Evolutionary conservation across 176 grass and related monocot species (phyloP).

Genomic region (Dendrocalamus sinicus): DNA sequence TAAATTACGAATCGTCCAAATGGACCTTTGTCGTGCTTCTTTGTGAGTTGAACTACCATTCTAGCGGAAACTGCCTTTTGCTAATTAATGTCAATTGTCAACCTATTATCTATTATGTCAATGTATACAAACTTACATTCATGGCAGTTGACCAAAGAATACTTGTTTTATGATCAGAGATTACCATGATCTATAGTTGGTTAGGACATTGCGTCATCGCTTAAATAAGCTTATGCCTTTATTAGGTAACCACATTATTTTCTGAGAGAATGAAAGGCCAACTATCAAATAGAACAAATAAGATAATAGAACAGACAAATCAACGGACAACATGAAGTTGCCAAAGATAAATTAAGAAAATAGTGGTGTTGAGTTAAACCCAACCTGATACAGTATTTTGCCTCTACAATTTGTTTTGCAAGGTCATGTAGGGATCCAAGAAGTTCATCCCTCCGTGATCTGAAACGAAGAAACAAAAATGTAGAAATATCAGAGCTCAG

Average conservation of each 20-base stretch:
- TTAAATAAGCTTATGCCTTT: slow-evolving; percentile 18
- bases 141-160: slow-evolving; percentile 28
- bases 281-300: slow-evolving; percentile 35
- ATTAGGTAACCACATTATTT: slow-evolving; percentile 17
- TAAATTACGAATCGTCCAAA: slow-evolving; percentile 34
- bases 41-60: slow-evolving; percentile 17
- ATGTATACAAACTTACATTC: slow-evolving; percentile 30
- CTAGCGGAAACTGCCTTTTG: slow-evolving; percentile 12
- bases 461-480: slow-evolving; percentile 6
- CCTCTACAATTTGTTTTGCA: slow-evolving; percentile 75
- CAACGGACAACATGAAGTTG: slow-evolving; percentile 3
- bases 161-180: slow-evolving; percentile 15
- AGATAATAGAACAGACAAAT: slow-evolving; percentile 28
- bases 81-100: not conserved
- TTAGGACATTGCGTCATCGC: not conserved
- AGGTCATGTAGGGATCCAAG: slow-evolving; percentile 74
- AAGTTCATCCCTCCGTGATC: slow-evolving; percentile 72
- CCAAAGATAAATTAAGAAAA: slow-evolving; percentile 34
- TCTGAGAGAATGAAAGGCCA: slow-evolving; percentile 5
- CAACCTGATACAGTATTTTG: slow-evolving; percentile 72
- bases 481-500: not conserved
- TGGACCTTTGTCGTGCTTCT: not conserved
- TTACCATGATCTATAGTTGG: not conserved
- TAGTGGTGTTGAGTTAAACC: slow-evolving; percentile 29
- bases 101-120: not conserved